These are phyloP conservation scores for Ophioceras dolichostomum DNA, from an alignment of 2,329 filamentous ascomycete species.

Conservation along the genomic window DNA sequence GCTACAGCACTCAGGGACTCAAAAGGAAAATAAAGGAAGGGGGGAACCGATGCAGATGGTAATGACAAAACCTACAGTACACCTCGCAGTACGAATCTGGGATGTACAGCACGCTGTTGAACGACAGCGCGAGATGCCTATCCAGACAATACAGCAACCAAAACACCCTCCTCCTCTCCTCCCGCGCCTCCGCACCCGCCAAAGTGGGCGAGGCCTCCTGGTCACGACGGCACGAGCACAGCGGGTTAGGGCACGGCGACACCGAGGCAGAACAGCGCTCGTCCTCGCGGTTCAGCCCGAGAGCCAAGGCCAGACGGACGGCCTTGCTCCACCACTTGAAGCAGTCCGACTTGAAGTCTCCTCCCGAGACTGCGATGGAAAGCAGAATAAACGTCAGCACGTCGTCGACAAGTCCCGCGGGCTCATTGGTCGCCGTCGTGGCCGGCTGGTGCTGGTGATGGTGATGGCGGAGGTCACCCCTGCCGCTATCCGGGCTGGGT, in stretches of 20 bases:
- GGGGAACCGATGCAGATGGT: not conserved
- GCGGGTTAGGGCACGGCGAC: conserved; percentile 17
- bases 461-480: no score
- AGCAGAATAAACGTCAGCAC: conserved; percentile 32
- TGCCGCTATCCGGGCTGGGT: conserved; percentile 8
- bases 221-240: conserved; percentile 18
- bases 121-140: conserved; percentile 32
- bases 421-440: conserved; percentile 20
- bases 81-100: conserved; percentile 32
- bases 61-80: conserved; percentile 16
- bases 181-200: conserved; percentile 25
- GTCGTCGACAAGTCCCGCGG: conserved; percentile 23
- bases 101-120: conserved; percentile 29
- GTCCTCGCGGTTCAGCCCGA: conserved; percentile 25
- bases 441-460: conserved; percentile 8
- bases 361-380: conserved; percentile 30
- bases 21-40: not conserved
- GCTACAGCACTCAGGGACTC: not conserved
- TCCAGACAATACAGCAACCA: conserved; percentile 35
- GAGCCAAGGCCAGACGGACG: conserved; percentile 21
- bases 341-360: conserved; percentile 34
- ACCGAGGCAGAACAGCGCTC: conserved; percentile 14
- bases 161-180: conserved; percentile 32
- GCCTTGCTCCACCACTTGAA: conserved; percentile 35
- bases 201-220: conserved; percentile 11